A percentile compares a stretch with the other conserved stretches of the same genome.
Conservation (phyloP, 768 basidiomycete genomes). For the Naematelia aurantialba region DNA sequence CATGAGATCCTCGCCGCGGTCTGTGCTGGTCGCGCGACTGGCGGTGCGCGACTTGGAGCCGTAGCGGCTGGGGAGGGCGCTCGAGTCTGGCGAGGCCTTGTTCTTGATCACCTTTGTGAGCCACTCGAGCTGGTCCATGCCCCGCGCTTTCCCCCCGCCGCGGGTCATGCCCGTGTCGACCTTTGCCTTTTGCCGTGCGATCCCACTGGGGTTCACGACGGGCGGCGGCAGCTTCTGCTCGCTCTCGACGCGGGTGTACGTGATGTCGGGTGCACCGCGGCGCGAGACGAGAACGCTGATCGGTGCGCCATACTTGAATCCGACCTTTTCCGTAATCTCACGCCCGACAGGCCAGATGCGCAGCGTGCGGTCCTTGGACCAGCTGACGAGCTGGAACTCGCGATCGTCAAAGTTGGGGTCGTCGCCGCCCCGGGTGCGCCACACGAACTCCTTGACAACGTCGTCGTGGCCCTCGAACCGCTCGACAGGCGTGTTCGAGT, state of each 20-base stretch:
- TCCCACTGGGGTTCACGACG: slow-evolving; percentile 36
- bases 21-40: slow-evolving; percentile 21
- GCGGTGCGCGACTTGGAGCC: slow-evolving; percentile 33
- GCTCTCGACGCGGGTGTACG: slow-evolving; percentile 36
- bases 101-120: slow-evolving; percentile 44
- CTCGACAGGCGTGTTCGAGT: slow-evolving; percentile 55
- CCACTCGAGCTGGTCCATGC: slow-evolving; percentile 49
- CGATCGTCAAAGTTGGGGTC: slow-evolving; percentile 57
- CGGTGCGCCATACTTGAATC: slow-evolving; percentile 47
- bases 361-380: slow-evolving; percentile 86
- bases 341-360: slow-evolving; percentile 82
- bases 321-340: slow-evolving; percentile 54
- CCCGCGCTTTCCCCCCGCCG: slow-evolving; percentile 36
- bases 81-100: slow-evolving; percentile 24
- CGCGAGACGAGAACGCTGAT: slow-evolving; percentile 50
- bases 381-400: slow-evolving; percentile 64
- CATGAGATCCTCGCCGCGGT: slow-evolving; percentile 24
- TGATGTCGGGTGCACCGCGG: slow-evolving; percentile 47
- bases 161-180: slow-evolving; percentile 45
- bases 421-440: slow-evolving; percentile 62
- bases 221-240: slow-evolving; percentile 25
- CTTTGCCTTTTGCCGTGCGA: slow-evolving; percentile 30
- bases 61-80: slow-evolving; percentile 28
- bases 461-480: slow-evolving; percentile 83
- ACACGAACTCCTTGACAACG: slow-evolving; percentile 97